Conservation (phyloP, 331 rosid species). For the Phaseolus coccineus region DNA sequence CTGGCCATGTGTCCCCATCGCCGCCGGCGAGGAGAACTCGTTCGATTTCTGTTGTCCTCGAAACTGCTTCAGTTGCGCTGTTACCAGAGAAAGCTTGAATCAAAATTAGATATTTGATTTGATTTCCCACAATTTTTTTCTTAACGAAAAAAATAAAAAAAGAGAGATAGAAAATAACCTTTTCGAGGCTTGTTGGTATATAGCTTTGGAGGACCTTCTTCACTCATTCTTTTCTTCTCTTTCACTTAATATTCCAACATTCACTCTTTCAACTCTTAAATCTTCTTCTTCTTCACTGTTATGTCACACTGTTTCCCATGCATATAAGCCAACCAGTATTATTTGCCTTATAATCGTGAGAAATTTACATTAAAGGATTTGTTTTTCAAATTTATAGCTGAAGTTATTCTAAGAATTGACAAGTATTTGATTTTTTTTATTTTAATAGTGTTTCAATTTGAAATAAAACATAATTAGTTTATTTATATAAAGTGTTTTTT, state of each 20-base stretch:
- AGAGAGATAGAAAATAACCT: constrained; percentile 47
- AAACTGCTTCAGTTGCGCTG: constrained; percentile 69
- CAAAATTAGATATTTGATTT: neutral
- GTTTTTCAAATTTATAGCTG: too few species aligned
- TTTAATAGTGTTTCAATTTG: too few species aligned
- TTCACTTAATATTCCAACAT: neutral
- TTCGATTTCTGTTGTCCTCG: constrained; percentile 57
- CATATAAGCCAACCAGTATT: constrained; percentile 5
- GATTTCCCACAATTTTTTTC: neutral
- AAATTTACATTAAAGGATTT: too few species aligned
- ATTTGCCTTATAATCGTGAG: too few species aligned
- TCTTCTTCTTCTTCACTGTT: too few species aligned
- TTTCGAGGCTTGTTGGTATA: constrained; percentile 77
- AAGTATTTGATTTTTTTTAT: too few species aligned
- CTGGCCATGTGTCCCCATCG: constrained; percentile 51
- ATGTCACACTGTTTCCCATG: constrained; percentile 29
- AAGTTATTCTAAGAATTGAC: too few species aligned
- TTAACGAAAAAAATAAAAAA: neutral
- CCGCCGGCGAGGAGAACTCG: constrained; percentile 54
- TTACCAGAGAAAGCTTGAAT: neutral
- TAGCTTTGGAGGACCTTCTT: constrained; percentile 72
- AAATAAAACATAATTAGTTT: too few species aligned
- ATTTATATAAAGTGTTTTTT: too few species aligned
- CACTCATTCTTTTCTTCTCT: constrained; percentile 57
- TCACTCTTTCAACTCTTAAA: neutral